These are phyloP conservation scores for Claviceps monticola DNA, from an alignment of 2,329 filamentous ascomycete species.

Conservation along the genomic window DNA sequence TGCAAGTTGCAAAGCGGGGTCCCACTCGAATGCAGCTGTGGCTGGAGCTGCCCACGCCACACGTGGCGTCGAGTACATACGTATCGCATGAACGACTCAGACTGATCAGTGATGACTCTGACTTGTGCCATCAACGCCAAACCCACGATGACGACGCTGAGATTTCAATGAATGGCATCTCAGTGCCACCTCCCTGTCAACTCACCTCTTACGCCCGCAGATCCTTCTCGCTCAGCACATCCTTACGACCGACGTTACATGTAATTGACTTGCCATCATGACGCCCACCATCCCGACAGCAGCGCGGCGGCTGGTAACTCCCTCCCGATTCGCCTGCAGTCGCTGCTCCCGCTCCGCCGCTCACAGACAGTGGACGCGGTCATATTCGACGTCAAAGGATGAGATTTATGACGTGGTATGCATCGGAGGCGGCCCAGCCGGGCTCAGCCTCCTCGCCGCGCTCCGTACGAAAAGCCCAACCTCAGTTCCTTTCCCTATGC, in stretches of 20 bases:
- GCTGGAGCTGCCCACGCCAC: constrained; percentile 1
- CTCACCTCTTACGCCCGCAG: neutral
- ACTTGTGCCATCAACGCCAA: no score
- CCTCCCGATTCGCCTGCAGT: constrained; percentile 29
- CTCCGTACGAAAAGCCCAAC: constrained; percentile 39
- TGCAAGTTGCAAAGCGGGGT: neutral
- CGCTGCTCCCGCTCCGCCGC: constrained; percentile 28
- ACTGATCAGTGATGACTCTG: no score
- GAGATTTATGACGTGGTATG: constrained; percentile 91
- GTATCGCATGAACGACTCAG: no score
- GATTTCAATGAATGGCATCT: neutral
- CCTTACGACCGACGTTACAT: neutral
- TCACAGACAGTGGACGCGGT: constrained; percentile 22
- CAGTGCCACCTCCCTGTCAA: neutral
- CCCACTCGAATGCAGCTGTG: neutral
- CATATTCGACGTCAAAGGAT: constrained; percentile 32
- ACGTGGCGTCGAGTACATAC: constrained; percentile 3
- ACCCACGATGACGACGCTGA: no score
- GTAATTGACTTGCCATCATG: neutral
- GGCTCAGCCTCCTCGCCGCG: constrained; percentile 67
- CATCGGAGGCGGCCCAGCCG: constrained; percentile 79
- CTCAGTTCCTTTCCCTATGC: neutral
- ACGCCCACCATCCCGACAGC: constrained; percentile 13
- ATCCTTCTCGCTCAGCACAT: neutral
- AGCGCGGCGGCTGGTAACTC: constrained; percentile 12